These are phyloP conservation scores for Cyclotella sp. DNA, from an alignment of 108 stramenopile genomes.

Conservation along the genomic window DNA sequence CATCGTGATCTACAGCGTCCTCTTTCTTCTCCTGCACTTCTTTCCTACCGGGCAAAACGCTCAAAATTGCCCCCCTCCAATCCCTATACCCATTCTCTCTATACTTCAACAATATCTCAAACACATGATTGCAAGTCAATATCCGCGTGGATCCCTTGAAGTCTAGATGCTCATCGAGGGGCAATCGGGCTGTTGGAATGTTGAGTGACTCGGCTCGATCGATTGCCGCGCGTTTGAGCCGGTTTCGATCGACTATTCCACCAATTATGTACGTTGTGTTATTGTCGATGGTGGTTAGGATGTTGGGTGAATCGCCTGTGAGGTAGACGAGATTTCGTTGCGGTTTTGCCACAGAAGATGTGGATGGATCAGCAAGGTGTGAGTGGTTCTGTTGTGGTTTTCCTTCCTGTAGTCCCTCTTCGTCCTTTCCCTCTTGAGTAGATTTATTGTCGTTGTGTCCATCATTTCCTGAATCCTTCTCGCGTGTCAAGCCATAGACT, in stretches of 20 bases:
- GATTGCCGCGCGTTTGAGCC: slow-evolving; percentile 70
- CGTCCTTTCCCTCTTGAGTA: neutral
- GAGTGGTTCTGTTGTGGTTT: too few relatives aligned
- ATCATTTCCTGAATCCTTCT: neutral
- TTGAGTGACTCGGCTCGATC: slow-evolving; percentile 69
- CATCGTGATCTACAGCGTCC: slow-evolving; percentile 3
- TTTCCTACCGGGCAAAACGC: slow-evolving; percentile 76
- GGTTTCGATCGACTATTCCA: slow-evolving; percentile 89
- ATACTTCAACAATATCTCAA: slow-evolving; percentile 79
- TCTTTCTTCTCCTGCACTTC: slow-evolving; percentile 53
- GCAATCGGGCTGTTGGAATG: slow-evolving; percentile 75
- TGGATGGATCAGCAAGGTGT: neutral
- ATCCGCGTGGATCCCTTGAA: slow-evolving; percentile 67
- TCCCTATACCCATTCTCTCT: slow-evolving; percentile 63
- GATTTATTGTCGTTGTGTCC: neutral
- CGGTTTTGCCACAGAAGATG: neutral
- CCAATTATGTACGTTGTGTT: slow-evolving; percentile 82
- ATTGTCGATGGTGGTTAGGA: slow-evolving; percentile 59
- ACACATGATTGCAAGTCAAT: slow-evolving; percentile 85
- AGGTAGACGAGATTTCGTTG: slow-evolving; percentile 72
- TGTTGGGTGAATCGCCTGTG: slow-evolving; percentile 80
- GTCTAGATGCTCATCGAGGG: slow-evolving; percentile 64
- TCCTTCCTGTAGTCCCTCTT: neutral
- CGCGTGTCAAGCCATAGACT: slow-evolving; percentile 27
- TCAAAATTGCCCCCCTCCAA: slow-evolving; percentile 74